These are phyloP conservation scores for Incumbomyces lentus DNA, from an alignment of 2,329 filamentous ascomycete genomes.

Conservation along the genomic window DNA sequence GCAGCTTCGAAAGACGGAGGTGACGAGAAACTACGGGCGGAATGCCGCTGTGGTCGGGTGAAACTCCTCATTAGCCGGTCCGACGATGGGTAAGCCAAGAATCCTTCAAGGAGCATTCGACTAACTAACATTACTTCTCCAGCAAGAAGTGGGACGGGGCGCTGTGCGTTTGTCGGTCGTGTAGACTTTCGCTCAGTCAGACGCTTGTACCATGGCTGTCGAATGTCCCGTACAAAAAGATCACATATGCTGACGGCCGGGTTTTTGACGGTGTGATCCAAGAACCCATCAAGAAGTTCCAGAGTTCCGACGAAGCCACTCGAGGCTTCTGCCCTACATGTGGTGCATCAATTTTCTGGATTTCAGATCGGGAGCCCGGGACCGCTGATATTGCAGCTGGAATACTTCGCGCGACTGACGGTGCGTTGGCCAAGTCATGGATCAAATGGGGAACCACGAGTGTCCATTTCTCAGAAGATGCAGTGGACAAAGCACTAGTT, in stretches of 20 bases:
- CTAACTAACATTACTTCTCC: neutral
- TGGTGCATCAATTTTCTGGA: constrained; percentile 36
- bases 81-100: neutral
- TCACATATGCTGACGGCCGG: neutral
- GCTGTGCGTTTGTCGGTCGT: neutral
- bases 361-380: constrained; percentile 25
- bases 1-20: neutral
- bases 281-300: neutral
- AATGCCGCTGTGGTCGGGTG: constrained; percentile 5
- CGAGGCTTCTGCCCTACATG: constrained; percentile 35
- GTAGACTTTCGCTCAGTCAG: constrained; percentile 1
- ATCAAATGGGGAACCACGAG: constrained; percentile 28
- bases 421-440: constrained; percentile 34
- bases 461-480: constrained; percentile 1
- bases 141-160: neutral
- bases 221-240: neutral
- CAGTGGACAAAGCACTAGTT: neutral
- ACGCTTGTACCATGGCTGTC: neutral
- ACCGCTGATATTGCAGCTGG: constrained; percentile 36
- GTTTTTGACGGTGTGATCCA: neutral
- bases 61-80: constrained; percentile 2
- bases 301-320: neutral
- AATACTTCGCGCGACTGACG: constrained; percentile 29
- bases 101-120: neutral
- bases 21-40: neutral